phyloP scores from a whole-genome alignment of 495 filamentous ascomycete genomes.

The Neurospora tetraspora region DNA sequence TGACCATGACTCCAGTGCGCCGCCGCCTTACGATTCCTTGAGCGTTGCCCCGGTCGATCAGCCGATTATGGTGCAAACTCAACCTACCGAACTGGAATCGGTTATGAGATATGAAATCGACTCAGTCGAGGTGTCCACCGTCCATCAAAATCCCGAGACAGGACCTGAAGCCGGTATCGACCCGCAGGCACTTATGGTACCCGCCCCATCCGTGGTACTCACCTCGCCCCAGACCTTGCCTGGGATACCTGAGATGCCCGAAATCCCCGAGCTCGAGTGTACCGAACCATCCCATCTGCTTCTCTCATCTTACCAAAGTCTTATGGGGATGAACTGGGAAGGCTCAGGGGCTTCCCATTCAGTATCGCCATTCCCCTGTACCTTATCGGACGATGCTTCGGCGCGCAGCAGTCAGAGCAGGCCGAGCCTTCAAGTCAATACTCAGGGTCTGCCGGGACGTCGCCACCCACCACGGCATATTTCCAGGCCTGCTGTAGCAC shows the following conservation, averaged over 20 bases:
- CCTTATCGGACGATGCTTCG: constrained; percentile 1
- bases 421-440: constrained; percentile 21
- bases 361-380: not conserved
- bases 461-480: constrained; percentile 14
- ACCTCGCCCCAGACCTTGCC: not conserved
- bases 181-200: constrained; percentile 17
- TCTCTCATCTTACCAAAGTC: not conserved
- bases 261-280: constrained; percentile 23
- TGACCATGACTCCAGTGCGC: constrained; percentile 15
- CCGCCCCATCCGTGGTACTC: constrained; percentile 6
- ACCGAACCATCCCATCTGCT: constrained; percentile 4
- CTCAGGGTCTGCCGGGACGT: constrained; percentile 16
- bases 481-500: constrained; percentile 5
- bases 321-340: not conserved
- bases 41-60: constrained; percentile 6
- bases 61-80: not conserved
- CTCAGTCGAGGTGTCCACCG: constrained; percentile 23
- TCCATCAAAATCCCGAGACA: constrained; percentile 1
- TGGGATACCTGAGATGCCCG: not conserved
- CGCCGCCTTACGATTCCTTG: constrained; percentile 36
- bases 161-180: constrained; percentile 14
- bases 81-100: constrained; percentile 27
- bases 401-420: constrained; percentile 1
- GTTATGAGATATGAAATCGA: constrained; percentile 36
- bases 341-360: not conserved